A percentile compares a stretch with the other conserved stretches of the same genome.
phyloP scores from a whole-genome alignment of 306 rosid species.

The Castanea mollissima region DNA sequence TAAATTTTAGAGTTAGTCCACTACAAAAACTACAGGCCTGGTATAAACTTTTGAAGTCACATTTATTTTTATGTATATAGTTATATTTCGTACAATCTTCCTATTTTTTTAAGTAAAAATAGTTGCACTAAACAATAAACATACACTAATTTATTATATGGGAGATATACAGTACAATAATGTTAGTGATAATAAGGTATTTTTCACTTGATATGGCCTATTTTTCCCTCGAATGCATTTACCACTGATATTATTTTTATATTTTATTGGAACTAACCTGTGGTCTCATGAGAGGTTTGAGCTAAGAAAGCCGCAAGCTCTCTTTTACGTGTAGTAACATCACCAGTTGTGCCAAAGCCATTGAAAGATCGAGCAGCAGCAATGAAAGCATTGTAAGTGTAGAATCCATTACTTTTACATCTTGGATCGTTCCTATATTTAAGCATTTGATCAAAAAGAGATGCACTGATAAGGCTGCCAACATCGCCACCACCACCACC shows the following conservation, averaged over 20 bases:
- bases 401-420: conserved; percentile 42
- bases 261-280: conserved; percentile 15
- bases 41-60: too few species aligned
- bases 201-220: too few species aligned
- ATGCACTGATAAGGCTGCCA: conserved; percentile 25
- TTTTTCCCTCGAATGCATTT: too few species aligned
- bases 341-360: conserved; percentile 45
- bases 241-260: too few species aligned
- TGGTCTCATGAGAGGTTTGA: conserved; percentile 54
- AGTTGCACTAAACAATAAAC: too few species aligned
- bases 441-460: conserved; percentile 47
- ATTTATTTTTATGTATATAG: too few species aligned
- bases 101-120: too few species aligned
- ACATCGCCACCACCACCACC: conserved; percentile 10
- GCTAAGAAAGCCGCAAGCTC: conserved; percentile 55
- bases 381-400: conserved; percentile 59
- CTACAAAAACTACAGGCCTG: not conserved
- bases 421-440: conserved; percentile 34
- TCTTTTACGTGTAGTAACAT: conserved; percentile 26
- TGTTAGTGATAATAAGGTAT: too few species aligned
- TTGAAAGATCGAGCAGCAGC: conserved; percentile 44
- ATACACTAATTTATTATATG: too few species aligned
- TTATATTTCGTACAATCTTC: too few species aligned
- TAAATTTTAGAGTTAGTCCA: too few species aligned
- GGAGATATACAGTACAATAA: too few species aligned